Evolutionary conservation across 768 basidiomycete genomes (phyloP).

Genomic region (Russula sp.): DNA sequence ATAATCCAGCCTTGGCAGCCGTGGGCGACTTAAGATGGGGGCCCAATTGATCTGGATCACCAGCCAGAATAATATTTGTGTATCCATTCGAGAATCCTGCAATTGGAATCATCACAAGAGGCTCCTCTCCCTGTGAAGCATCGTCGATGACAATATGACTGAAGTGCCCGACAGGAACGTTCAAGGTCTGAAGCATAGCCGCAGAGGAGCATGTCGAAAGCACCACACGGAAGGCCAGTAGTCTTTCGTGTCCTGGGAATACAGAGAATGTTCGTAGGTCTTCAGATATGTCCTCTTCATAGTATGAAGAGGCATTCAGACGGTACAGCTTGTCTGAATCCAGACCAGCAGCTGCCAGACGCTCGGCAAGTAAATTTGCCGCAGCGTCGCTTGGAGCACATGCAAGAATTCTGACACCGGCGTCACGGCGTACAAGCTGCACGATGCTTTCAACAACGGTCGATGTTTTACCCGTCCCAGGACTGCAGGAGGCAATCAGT

Average conservation of each 20-base stretch:
- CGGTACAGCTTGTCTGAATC: constrained; percentile 38
- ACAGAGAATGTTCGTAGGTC: constrained; percentile 31
- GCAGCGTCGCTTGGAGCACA: constrained; percentile 34
- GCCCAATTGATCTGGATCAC: constrained; percentile 33
- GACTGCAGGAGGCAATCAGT: constrained; percentile 23
- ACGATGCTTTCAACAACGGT: constrained; percentile 33
- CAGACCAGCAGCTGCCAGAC: constrained; percentile 21
- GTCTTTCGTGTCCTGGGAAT: constrained; percentile 29
- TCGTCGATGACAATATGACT: constrained; percentile 58
- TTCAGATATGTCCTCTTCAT: constrained; percentile 30
- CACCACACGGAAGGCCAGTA: constrained; percentile 43
- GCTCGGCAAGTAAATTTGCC: constrained; percentile 29
- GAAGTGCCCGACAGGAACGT: constrained; percentile 46
- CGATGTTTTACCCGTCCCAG: constrained; percentile 36
- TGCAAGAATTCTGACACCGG: constrained; percentile 26
- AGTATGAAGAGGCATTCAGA: constrained; percentile 42
- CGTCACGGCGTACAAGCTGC: constrained; percentile 27
- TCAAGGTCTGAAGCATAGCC: constrained; percentile 40
- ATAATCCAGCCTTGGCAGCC: constrained; percentile 27
- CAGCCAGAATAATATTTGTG: constrained; percentile 34
- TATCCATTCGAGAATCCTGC: constrained; percentile 27
- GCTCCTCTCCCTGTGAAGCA: constrained; percentile 57
- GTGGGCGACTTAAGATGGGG: constrained; percentile 30
- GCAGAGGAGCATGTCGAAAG: constrained; percentile 53
- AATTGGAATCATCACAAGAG: constrained; percentile 42